These are phyloP conservation scores for Hura crepitans DNA, from an alignment of 441 rosid species.

Conservation along the genomic window DNA sequence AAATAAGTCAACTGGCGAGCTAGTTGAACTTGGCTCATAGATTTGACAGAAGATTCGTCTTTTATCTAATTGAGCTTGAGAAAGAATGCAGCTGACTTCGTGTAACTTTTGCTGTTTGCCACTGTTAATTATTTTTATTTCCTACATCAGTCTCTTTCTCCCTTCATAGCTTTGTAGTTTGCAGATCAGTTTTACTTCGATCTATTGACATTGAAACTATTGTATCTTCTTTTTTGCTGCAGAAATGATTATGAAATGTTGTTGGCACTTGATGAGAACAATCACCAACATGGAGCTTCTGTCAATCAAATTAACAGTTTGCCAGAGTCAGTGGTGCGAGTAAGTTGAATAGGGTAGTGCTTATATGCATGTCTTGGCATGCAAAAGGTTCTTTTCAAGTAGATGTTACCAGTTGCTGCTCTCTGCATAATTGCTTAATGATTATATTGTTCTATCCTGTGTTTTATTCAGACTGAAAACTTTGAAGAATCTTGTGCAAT, in stretches of 20 bases:
- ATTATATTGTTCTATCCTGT: slow-evolving; percentile 19
- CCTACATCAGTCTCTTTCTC: not conserved
- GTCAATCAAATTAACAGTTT: slow-evolving; percentile 60
- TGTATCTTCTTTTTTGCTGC: slow-evolving; percentile 24
- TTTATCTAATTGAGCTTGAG: too few species aligned
- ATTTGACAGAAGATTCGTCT: too few species aligned
- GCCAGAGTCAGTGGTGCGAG: slow-evolving; percentile 79
- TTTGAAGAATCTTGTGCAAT: slow-evolving; percentile 71
- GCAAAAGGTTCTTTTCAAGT: slow-evolving; percentile 4
- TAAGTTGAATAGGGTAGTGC: slow-evolving; percentile 28
- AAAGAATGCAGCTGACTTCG: not conserved
- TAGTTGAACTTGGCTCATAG: not conserved
- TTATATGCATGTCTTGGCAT: not conserved
- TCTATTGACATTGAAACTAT: not conserved
- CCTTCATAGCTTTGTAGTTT: too few species aligned
- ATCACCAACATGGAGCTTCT: slow-evolving; percentile 58
- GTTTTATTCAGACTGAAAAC: slow-evolving; percentile 48
- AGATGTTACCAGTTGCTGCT: not conserved
- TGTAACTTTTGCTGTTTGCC: not conserved
- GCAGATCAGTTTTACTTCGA: not conserved
- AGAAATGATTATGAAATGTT: slow-evolving; percentile 92
- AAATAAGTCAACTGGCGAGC: not conserved
- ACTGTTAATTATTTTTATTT: not conserved
- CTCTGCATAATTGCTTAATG: slow-evolving; percentile 15
- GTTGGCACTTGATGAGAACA: slow-evolving; percentile 82